Percentiles rank a stretch among this genome's conserved stretches.
Conservation (phyloP, 495 filamentous ascomycete genomes). For the Penicillium verhagenii region DNA sequence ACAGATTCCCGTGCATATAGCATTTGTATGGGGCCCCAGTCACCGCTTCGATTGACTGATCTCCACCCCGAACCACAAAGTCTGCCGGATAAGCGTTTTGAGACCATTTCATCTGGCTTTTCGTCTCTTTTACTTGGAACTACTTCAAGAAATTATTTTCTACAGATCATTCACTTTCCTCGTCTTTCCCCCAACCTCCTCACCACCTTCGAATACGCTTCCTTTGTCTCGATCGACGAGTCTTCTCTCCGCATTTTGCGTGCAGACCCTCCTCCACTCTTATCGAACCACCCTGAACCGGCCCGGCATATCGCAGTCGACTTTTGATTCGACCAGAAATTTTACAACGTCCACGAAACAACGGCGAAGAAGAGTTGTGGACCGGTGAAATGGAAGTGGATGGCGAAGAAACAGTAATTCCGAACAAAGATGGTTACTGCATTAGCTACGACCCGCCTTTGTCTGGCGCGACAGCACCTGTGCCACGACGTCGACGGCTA, state of each 20-base stretch:
- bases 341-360: background rate
- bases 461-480: constrained; percentile 7
- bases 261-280: background rate
- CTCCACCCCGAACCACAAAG: constrained; percentile 7
- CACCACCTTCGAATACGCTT: background rate
- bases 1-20: background rate
- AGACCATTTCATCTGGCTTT: background rate
- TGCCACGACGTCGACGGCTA: constrained; percentile 37
- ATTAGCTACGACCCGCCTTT: constrained; percentile 6
- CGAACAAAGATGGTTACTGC: constrained; percentile 16
- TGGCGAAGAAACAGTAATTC: constrained; percentile 18
- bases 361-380: constrained; percentile 15
- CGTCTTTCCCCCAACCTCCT: background rate
- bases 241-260: background rate
- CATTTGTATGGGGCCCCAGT: constrained; percentile 4
- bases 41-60: constrained; percentile 23
- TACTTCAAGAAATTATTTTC: too few relatives aligned
- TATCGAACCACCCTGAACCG: background rate
- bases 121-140: background rate
- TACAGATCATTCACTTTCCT: too few relatives aligned
- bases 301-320: constrained; percentile 29
- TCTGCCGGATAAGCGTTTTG: constrained; percentile 12
- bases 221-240: background rate
- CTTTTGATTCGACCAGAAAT: constrained; percentile 11
- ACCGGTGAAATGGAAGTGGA: constrained; percentile 37